Evolutionary conservation across 2,329 filamentous ascomycete species (phyloP), one percentile per base, ranked within the genome.

Genomic region (Didymella keratinophila): DNA sequence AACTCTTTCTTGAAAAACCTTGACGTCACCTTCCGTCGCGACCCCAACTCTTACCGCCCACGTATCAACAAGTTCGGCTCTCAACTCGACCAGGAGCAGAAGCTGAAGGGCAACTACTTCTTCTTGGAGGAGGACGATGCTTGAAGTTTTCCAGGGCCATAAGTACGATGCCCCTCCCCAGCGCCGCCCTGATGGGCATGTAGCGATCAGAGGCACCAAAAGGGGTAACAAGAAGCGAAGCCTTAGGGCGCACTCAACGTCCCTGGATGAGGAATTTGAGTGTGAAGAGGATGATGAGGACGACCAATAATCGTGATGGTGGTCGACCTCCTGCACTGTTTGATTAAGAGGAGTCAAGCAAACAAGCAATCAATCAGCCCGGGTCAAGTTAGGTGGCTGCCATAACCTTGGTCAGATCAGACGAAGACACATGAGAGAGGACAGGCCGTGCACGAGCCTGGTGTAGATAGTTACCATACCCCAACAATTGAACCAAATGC

Each of bases 1-100:
- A 99, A 99, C 84, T 86, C 84, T 61, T 99, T 99, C 86, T 81
- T 99, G 78, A 92, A 96, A 86, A 97, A 93, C 80, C 83, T 99
- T 63, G 92, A 99, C 71, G 95, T 99, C 71, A 98, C 95, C 48
- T 99, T 99, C 90, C 92, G 95, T 73, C 93, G 96, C 77, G 95
- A 99, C 75, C 95, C 96, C 63, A 93, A 89, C 81, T 97, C 95
- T 74, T 99, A 87, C 86, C 89, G 95, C 62, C 95, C 96, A 63
- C 92, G 96, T 81, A 99, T 99, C 84, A 99, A 99, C 87, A 99
- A 99, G 86, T 82, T 87, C 74, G 89, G 93, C 79, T 95, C 91
- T 76, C 95, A 99, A 83, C 86, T 98, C 69, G 95, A 99, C 79
- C 93, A 97, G 78, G 95, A 98, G 77, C 95, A 99, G 85, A 99